Percentiles rank a stretch among this genome's conserved stretches.
phyloP scores from a whole-genome alignment of 345 rosid genomes.

The Linum usitatissimum region DNA sequence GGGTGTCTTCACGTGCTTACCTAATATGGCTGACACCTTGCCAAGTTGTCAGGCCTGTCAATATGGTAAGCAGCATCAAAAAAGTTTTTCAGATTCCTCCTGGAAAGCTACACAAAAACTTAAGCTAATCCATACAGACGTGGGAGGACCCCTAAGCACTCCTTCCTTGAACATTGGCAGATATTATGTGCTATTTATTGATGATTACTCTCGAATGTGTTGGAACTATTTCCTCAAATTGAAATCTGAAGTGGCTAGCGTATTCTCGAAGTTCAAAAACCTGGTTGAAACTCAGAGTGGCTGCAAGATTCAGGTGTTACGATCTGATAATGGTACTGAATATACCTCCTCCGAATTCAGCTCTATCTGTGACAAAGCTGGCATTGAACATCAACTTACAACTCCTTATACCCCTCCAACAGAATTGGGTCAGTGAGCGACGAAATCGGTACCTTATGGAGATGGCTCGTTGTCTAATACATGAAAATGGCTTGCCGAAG shows the following conservation, averaged over 20 bases:
- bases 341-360: background rate
- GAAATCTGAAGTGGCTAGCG: background rate
- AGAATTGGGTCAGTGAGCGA: too few species aligned
- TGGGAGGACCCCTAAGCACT: background rate
- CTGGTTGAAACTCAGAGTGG: constrained; percentile 6
- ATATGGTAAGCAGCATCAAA: background rate
- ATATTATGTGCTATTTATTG: constrained; percentile 5
- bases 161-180: background rate
- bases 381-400: too few species aligned
- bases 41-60: background rate
- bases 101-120: constrained; percentile 1
- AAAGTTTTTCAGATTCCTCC: background rate
- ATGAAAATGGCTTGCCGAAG: too few species aligned
- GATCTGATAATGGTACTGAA: constrained; percentile 6
- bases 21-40: background rate
- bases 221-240: background rate
- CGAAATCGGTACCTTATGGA: too few species aligned
- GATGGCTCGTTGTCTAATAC: too few species aligned
- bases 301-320: background rate
- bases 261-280: background rate
- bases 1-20: background rate
- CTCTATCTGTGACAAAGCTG: too few species aligned
- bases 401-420: too few species aligned
- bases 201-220: background rate
- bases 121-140: background rate